phyloP scores from a whole-genome alignment of 257 asterid genomes.

The Capsicum rhomboideum region DNA sequence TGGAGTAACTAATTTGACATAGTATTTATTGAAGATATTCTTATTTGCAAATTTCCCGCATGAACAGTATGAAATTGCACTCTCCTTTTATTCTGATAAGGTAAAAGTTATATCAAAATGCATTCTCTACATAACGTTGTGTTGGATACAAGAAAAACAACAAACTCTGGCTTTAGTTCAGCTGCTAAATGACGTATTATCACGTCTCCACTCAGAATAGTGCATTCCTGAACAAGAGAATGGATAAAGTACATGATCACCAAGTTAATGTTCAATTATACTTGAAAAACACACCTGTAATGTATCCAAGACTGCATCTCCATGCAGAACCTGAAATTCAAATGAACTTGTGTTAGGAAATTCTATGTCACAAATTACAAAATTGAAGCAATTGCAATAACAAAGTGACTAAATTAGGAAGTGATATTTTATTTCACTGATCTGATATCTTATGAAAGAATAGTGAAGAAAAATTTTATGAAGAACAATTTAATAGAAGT shows the following conservation, averaged over 20 bases:
- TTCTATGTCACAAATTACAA: background rate
- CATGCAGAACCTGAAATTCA: slow-evolving; percentile 71
- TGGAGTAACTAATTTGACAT: background rate
- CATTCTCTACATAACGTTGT: background rate
- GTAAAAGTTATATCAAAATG: background rate
- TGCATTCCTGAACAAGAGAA: slow-evolving; percentile 66
- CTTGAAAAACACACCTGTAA: slow-evolving; percentile 54
- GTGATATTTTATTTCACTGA: background rate
- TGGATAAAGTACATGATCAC: background rate
- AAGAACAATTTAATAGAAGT: background rate
- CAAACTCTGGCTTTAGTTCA: slow-evolving; percentile 62
- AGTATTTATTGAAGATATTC: background rate
- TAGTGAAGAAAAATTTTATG: background rate
- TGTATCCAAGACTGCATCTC: slow-evolving; percentile 91
- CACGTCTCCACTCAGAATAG: slow-evolving; percentile 93
- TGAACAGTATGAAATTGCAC: background rate
- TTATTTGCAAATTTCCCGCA: background rate
- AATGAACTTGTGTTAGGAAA: slow-evolving; percentile 7
- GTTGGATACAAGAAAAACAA: slow-evolving; percentile 91
- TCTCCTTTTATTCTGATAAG: background rate
- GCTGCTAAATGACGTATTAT: slow-evolving; percentile 82
- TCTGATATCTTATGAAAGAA: slow-evolving; percentile 1
- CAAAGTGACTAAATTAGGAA: background rate
- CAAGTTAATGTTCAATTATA: slow-evolving; percentile 4
- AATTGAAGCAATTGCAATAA: background rate